phyloP scores from a whole-genome alignment of 352 stramenopile species.

The Phytophthora europaea region DNA sequence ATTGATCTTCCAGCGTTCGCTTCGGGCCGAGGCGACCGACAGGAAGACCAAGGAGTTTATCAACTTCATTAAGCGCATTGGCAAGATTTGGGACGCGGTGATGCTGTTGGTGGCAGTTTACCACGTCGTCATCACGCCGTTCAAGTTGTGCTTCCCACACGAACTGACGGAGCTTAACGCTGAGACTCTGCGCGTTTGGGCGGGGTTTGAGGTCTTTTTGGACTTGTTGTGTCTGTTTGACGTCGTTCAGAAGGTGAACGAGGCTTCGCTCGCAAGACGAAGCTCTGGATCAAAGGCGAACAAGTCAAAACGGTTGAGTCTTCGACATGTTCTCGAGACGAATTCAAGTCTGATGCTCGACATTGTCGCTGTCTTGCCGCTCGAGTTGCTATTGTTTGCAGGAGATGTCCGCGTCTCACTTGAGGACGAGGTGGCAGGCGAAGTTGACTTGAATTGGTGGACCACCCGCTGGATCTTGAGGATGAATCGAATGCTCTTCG shows the following conservation, averaged over 20 bases:
- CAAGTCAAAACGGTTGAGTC: not conserved
- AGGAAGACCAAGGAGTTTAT: slow-evolving; percentile 44
- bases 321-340: not conserved
- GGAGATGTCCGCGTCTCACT: not conserved
- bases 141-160: slow-evolving; percentile 60
- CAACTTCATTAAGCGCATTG: slow-evolving; percentile 33
- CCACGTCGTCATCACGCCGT: slow-evolving; percentile 42
- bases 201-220: slow-evolving; percentile 53
- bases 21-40: not conserved
- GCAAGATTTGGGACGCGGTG: slow-evolving; percentile 51
- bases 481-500: slow-evolving; percentile 58
- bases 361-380: slow-evolving; percentile 46
- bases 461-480: slow-evolving; percentile 46
- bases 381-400: slow-evolving; percentile 44
- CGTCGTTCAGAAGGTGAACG: slow-evolving; percentile 32
- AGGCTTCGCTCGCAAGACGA: slow-evolving; percentile 36
- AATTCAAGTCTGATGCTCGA: slow-evolving; percentile 41
- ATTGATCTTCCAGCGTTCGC: not conserved
- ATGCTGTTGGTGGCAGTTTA: slow-evolving; percentile 53
- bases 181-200: slow-evolving; percentile 39
- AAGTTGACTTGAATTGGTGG: slow-evolving; percentile 13
- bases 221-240: slow-evolving; percentile 51
- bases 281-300: slow-evolving; percentile 6
- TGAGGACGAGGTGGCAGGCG: not conserved
- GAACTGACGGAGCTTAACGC: slow-evolving; percentile 38